phyloP scores from a whole-genome alignment of 257 asterid species.

The Dorcoceras hygrometricum region DNA sequence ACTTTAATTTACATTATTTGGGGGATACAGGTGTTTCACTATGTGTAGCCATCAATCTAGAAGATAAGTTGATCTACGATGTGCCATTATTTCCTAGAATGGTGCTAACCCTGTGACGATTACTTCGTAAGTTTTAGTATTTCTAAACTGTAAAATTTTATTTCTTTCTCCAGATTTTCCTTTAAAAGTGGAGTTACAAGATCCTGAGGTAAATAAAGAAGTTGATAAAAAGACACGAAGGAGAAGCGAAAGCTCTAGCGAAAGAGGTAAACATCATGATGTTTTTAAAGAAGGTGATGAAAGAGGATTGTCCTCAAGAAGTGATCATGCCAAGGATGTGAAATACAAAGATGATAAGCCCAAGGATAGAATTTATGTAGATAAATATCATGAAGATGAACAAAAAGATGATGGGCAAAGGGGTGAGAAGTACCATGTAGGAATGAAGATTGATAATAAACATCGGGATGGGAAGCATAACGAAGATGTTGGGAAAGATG shows the following conservation, averaged over 20 bases:
- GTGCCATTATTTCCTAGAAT: neutral
- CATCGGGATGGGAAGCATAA: slow-evolving; percentile 49
- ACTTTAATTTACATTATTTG: neutral
- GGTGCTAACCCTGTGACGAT: neutral
- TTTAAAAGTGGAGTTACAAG: slow-evolving; percentile 43
- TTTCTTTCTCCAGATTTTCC: slow-evolving; percentile 43
- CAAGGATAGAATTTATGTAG: slow-evolving; percentile 53
- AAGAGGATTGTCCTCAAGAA: slow-evolving; percentile 52
- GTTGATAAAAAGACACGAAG: slow-evolving; percentile 52
- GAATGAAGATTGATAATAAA: slow-evolving; percentile 48
- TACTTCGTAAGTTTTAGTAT: slow-evolving; percentile 3
- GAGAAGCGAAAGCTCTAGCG: slow-evolving; percentile 62
- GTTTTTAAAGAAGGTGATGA: slow-evolving; percentile 59
- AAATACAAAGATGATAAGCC: slow-evolving; percentile 63
- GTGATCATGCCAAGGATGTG: slow-evolving; percentile 66
- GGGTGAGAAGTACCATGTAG: slow-evolving; percentile 56
- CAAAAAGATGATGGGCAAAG: slow-evolving; percentile 45
- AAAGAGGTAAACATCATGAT: slow-evolving; percentile 55
- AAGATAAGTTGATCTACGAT: slow-evolving; percentile 8
- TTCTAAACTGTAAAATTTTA: slow-evolving; percentile 19
- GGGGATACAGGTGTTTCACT: slow-evolving; percentile 12
- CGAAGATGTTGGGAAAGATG: slow-evolving; percentile 61
- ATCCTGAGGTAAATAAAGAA: slow-evolving; percentile 59
- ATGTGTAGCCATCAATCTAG: neutral
- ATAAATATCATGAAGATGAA: slow-evolving; percentile 60